Percentiles rank a stretch among this genome's conserved stretches.
phyloP scores from a whole-genome alignment of 73 alveolate species.

The Blepharisma stoltei region DNA sequence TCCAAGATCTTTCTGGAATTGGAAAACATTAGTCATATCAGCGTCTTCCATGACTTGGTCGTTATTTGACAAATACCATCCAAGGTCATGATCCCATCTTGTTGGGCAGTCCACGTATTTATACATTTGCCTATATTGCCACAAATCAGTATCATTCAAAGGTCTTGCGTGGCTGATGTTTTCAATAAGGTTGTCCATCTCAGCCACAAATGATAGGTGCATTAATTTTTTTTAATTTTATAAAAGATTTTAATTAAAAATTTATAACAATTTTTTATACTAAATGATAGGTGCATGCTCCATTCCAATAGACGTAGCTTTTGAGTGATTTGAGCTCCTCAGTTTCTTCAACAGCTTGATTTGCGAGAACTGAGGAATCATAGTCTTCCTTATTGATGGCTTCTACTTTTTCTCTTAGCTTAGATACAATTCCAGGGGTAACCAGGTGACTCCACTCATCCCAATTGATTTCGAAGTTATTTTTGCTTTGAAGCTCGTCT shows the following conservation, averaged over 20 bases:
- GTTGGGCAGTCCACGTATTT: slow-evolving; percentile 4
- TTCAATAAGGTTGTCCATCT: slow-evolving; percentile 2
- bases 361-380: slow-evolving; percentile 9
- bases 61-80: slow-evolving; percentile 15
- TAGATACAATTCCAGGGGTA: neutral
- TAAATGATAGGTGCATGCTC: neutral
- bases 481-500: slow-evolving; percentile 7
- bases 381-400: neutral
- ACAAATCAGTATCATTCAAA: neutral
- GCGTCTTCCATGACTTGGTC: neutral
- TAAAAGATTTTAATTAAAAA: too few relatives aligned
- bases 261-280: too few relatives aligned
- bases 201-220: slow-evolving; percentile 12
- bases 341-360: slow-evolving; percentile 25
- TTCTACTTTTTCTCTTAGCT: neutral
- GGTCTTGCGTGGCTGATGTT: slow-evolving; percentile 29
- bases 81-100: slow-evolving; percentile 29
- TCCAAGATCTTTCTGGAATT: slow-evolving; percentile 26
- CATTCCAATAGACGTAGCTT: neutral
- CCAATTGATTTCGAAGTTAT: slow-evolving; percentile 31
- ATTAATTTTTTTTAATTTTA: too few relatives aligned
- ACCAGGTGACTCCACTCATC: slow-evolving; percentile 11
- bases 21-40: neutral
- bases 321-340: slow-evolving; percentile 20
- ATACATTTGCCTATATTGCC: slow-evolving; percentile 4